Evolutionary conservation across 1,284 basidiomycete genomes (phyloP), one percentile per base, ranked within the genome.

Genomic region (Ustilago hordei): DNA sequence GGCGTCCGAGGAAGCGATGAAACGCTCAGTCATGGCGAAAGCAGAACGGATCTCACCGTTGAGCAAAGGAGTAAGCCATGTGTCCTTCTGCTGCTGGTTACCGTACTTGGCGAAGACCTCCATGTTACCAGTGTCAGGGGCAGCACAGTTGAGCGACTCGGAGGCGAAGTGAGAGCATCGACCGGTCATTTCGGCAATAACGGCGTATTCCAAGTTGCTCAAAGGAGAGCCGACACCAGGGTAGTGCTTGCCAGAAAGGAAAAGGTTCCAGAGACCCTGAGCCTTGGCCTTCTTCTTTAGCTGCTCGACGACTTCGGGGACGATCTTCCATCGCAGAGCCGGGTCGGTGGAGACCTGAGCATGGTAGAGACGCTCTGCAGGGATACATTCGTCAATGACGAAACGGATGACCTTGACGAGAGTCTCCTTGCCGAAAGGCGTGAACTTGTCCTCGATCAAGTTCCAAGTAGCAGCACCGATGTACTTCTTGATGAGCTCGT

Each of bases 41-140:
- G 82, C 80, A 93, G 94, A 95, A 39, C 97, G 92, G 77, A 93
- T 98, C 87, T 97, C 91, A 63, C 96, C 96, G 72, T 95, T 92
- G 69, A 99, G 88, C 38, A 99, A 88, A 32, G 94, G 95, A 36
- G 90, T 83, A 17, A 99, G 90, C 93, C 95, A 99, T 85, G 92
- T 91, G 87, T 93, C 89, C 87, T 98, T 94, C 86, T 99, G 96
- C 77, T 91, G 92, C 8, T 91, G 89, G 48, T 91, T 93, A 38
- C 93, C 96, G 87, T 96, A 99, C 68, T 93, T 91, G 52, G 96
- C 96, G 61, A 99, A 89, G 31, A 99, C 95, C 93, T 99, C 95
- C 82, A 84, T 84, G 79, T 84, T 84, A 11, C 95, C 95, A 3
- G 95, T 98, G 87, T 98, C 95, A 28, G 95, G 95, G 6, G 95